Percentiles rank a stretch among this genome's conserved stretches.
phyloP scores from a whole-genome alignment of 768 basidiomycete species.

The Lentinula lateritia region DNA sequence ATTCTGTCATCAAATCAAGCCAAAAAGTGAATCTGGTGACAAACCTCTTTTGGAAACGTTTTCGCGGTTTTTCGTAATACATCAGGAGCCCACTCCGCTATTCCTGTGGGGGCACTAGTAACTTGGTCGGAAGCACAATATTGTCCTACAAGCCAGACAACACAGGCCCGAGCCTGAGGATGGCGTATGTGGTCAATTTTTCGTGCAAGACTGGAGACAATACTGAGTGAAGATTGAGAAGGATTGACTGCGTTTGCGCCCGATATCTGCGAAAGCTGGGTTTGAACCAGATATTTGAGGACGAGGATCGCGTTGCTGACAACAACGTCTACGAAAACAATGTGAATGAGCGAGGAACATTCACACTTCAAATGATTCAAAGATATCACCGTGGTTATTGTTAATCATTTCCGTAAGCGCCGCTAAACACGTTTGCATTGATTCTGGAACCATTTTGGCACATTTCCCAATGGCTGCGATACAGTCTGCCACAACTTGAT shows the following conservation, averaged over 20 bases:
- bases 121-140: conserved; percentile 48
- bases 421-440: conserved; percentile 64
- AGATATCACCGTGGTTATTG: conserved; percentile 58
- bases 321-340: conserved; percentile 48
- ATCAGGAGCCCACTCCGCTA: conserved; percentile 84
- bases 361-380: background rate
- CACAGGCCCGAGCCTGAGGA: conserved; percentile 76
- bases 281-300: conserved; percentile 79
- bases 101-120: conserved; percentile 40
- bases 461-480: conserved; percentile 77
- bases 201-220: conserved; percentile 76
- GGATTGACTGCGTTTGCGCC: conserved; percentile 19
- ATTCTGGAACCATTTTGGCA: conserved; percentile 63
- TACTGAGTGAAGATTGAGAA: conserved; percentile 44
- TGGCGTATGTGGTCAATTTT: conserved; percentile 78
- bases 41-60: conserved; percentile 67
- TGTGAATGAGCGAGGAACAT: background rate
- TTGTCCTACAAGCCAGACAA: conserved; percentile 92
- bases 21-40: conserved; percentile 8
- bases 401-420: conserved; percentile 78
- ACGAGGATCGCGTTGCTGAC: conserved; percentile 81
- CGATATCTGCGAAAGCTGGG: conserved; percentile 15
- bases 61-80: conserved; percentile 77
- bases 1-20: conserved; percentile 1
- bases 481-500: conserved; percentile 63